These are phyloP conservation scores for Magnolia changhungtana DNA, from an alignment of 164 flowering plant species.

Conservation along the genomic window DNA sequence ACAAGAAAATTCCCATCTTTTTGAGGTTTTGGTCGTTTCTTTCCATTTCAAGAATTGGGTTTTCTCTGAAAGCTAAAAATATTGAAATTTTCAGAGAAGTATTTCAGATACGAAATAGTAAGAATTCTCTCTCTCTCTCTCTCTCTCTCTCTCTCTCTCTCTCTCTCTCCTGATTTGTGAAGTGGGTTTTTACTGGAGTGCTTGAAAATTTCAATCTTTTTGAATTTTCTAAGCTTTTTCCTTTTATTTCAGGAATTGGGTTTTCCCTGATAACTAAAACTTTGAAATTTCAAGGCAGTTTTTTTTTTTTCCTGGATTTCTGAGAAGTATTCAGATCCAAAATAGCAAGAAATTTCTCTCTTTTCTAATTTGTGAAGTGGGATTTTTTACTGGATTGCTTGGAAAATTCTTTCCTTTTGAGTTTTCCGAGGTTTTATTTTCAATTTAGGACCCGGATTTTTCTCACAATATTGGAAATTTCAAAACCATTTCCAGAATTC, in stretches of 20 bases:
- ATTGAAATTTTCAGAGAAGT: background rate
- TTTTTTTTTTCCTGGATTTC: no score
- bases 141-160: no score
- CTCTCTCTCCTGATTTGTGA: background rate
- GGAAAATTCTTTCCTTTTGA: no score
- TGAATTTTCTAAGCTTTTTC: background rate
- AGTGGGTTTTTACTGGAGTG: background rate
- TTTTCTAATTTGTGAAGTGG: no score
- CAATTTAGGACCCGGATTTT: background rate
- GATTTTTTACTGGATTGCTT: no score
- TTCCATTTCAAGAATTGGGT: constrained; percentile 3
- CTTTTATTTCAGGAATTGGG: background rate
- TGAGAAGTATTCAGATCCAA: background rate
- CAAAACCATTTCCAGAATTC: background rate
- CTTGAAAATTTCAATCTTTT: background rate
- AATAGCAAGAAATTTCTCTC: background rate
- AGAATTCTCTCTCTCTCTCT: background rate
- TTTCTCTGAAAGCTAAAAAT: background rate
- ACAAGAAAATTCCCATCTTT: background rate
- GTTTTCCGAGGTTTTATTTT: no score
- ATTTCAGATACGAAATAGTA: background rate
- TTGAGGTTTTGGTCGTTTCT: background rate
- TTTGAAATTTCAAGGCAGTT: background rate
- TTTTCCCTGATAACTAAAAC: background rate
- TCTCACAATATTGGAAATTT: background rate